phyloP scores from a whole-genome alignment of 805 yeast genomes.

The Ascoidea tarda region DNA sequence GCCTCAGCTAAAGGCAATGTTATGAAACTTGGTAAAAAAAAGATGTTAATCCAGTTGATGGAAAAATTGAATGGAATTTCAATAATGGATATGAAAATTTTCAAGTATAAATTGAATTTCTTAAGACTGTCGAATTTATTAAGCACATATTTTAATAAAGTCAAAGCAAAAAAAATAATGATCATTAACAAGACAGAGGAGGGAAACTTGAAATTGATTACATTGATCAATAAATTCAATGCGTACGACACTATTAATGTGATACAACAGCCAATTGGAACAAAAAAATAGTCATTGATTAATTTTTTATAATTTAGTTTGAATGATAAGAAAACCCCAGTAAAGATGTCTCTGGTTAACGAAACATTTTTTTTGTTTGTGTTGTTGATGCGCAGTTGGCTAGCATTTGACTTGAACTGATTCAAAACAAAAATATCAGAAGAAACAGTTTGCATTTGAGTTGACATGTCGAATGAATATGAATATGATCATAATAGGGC shows the following conservation, averaged over 20 bases:
- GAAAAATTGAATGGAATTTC: slow-evolving; percentile 58
- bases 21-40: slow-evolving; percentile 67
- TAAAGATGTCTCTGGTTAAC: background rate
- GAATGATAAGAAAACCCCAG: background rate
- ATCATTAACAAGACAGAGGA: slow-evolving; percentile 63
- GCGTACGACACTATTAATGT: slow-evolving; percentile 37
- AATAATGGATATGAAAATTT: slow-evolving; percentile 18
- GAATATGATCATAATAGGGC: too few relatives aligned
- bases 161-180: slow-evolving; percentile 32
- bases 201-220: slow-evolving; percentile 43
- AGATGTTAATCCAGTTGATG: slow-evolving; percentile 64
- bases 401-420: too few relatives aligned
- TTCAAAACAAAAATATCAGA: too few relatives aligned
- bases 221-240: slow-evolving; percentile 29
- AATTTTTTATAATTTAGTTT: slow-evolving; percentile 11
- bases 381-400: too few relatives aligned
- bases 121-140: slow-evolving; percentile 20
- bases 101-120: background rate
- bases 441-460: too few relatives aligned
- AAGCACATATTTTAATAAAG: slow-evolving; percentile 21
- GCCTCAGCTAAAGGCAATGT: slow-evolving; percentile 54
- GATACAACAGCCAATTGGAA: slow-evolving; percentile 34
- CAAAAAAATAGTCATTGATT: slow-evolving; percentile 27
- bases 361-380: too few relatives aligned
- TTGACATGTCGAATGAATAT: too few relatives aligned